Conservation (phyloP, 192 early-diverging fungal genomes). For the Coemansia sp. region DNA sequence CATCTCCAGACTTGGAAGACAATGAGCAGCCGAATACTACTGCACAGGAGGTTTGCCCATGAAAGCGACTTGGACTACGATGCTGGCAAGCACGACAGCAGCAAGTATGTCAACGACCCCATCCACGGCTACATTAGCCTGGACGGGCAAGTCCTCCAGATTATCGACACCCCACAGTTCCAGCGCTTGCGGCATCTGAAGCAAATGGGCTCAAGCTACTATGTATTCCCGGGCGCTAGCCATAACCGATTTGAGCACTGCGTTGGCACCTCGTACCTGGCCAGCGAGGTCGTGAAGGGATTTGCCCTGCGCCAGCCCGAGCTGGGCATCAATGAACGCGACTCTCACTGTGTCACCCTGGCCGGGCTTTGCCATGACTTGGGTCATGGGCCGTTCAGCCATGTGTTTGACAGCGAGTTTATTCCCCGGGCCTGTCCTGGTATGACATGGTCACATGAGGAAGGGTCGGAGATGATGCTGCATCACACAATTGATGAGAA, state of each 20-base stretch:
- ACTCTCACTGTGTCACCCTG: constrained; percentile 81
- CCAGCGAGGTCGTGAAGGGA: constrained; percentile 68
- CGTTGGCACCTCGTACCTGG: constrained; percentile 82
- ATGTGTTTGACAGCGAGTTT: constrained; percentile 90
- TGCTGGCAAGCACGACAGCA: not conserved
- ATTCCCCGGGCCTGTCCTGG: constrained; percentile 64
- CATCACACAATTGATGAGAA: constrained; percentile 74
- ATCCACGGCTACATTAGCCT: constrained; percentile 71
- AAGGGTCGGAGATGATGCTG: constrained; percentile 84
- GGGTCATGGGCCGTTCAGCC: constrained; percentile 95
- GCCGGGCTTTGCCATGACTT: constrained; percentile 95
- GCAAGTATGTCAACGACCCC: constrained; percentile 47
- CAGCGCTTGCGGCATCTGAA: constrained; percentile 93
- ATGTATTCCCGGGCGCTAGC: constrained; percentile 89
- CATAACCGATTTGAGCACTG: constrained; percentile 97
- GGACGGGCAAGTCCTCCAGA: constrained; percentile 59
- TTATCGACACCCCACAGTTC: constrained; percentile 94
- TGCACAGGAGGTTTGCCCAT: constrained; percentile 30
- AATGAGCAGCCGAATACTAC: constrained; percentile 12
- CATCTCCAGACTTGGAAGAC: not conserved
- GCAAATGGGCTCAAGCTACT: constrained; percentile 83
- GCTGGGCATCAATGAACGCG: constrained; percentile 71
- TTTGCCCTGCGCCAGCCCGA: constrained; percentile 74
- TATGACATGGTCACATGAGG: constrained; percentile 68
- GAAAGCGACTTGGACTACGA: constrained; percentile 4